Evolutionary conservation across 129 eudicot species (phyloP).

Genomic region (Saposhnikovia divaricata): DNA sequence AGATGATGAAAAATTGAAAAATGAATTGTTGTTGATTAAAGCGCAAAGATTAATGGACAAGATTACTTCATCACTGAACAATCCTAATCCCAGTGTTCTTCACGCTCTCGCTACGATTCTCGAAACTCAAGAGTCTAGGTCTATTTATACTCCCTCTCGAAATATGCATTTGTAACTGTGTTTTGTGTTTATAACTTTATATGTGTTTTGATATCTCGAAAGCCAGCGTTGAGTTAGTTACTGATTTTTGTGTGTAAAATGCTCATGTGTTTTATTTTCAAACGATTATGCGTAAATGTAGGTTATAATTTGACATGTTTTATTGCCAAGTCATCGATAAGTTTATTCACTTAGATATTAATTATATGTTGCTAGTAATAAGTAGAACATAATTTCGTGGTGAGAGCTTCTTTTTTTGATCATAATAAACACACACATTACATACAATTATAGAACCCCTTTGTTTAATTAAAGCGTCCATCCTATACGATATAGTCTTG

Average conservation of each 20-base stretch:
- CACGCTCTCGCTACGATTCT: constrained; percentile 86
- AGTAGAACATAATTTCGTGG: too few relatives aligned
- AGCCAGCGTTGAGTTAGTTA: neutral
- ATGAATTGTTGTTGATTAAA: constrained; percentile 42
- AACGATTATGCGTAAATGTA: neutral
- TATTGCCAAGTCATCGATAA: too few relatives aligned
- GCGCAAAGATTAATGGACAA: constrained; percentile 69
- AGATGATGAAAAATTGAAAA: constrained; percentile 31
- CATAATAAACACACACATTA: too few relatives aligned
- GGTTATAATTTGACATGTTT: neutral
- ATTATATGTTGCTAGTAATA: neutral
- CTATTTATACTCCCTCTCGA: neutral
- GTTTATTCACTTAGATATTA: too few relatives aligned
- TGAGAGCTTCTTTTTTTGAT: too few relatives aligned
- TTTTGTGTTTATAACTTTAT: neutral
- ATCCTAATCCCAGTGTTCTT: constrained; percentile 60
- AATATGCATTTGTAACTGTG: neutral
- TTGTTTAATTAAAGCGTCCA: too few relatives aligned
- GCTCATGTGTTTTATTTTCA: too few relatives aligned
- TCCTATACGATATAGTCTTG: too few relatives aligned
- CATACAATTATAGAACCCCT: too few relatives aligned
- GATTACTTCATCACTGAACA: constrained; percentile 62
- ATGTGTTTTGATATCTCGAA: neutral
- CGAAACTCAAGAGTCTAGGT: constrained; percentile 91
- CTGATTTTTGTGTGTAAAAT: too few relatives aligned